These are phyloP conservation scores for Cnidoscolus chayamansa DNA, from an alignment of 441 rosid species.

Conservation along the genomic window DNA sequence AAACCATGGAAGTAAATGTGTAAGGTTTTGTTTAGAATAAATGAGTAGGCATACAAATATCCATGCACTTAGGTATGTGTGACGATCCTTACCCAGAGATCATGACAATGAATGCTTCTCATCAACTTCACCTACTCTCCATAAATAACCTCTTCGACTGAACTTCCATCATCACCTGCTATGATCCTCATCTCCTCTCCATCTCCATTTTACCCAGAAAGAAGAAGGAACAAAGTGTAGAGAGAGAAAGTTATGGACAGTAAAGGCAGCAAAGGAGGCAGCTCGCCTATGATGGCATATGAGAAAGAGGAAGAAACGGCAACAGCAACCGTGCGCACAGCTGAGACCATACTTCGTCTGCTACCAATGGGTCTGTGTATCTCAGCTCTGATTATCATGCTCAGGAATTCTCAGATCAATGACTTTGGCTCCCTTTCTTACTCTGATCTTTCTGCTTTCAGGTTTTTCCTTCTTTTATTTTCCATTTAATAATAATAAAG, in stretches of 20 bases:
- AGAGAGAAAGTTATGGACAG: constrained; percentile 15
- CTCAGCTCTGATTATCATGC: constrained; percentile 74
- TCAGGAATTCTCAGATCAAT: constrained; percentile 54
- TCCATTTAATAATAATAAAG: not conserved
- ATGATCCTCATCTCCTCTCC: no score
- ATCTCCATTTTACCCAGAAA: constrained; percentile 7
- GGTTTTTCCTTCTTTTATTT: constrained; percentile 29
- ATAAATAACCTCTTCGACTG: no score
- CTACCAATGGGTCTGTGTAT: constrained; percentile 69
- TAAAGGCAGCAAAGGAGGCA: constrained; percentile 20
- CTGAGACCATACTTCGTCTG: constrained; percentile 64
- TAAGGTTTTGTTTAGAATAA: no score
- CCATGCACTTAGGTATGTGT: no score
- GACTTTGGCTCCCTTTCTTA: constrained; percentile 77
- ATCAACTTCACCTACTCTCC: no score
- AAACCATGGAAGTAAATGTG: no score
- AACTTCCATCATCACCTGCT: no score
- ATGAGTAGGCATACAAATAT: no score
- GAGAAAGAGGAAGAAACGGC: constrained; percentile 28
- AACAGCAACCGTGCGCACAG: constrained; percentile 29
- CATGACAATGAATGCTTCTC: no score
- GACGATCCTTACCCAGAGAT: no score
- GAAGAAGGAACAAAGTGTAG: not conserved
- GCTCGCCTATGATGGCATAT: constrained; percentile 17
- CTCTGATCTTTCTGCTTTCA: constrained; percentile 82